Conservation (phyloP, 2,329 filamentous ascomycete species). For the Pyrenochaeta sp. region DNA sequence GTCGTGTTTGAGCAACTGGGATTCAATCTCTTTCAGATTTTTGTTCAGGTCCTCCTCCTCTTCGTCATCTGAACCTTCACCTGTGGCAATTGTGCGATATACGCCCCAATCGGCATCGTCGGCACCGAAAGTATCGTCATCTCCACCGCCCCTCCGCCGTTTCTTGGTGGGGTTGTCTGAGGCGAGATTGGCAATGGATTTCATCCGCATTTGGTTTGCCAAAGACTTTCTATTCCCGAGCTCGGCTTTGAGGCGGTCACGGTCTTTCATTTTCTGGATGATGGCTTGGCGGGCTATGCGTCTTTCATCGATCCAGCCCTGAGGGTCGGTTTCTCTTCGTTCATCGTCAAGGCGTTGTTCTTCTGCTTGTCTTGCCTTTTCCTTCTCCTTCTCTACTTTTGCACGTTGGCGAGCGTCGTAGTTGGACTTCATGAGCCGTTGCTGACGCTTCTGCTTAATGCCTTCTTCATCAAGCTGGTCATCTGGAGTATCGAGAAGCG, state of each 20-base stretch:
- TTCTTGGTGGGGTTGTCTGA: slow-evolving; percentile 87
- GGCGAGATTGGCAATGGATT: slow-evolving; percentile 93
- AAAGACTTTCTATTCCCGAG: slow-evolving; percentile 96
- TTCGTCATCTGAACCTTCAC: slow-evolving; percentile 82
- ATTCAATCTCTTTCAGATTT: slow-evolving; percentile 78
- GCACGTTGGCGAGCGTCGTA: slow-evolving; percentile 92
- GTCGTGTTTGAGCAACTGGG: slow-evolving; percentile 86
- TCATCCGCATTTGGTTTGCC: slow-evolving; percentile 97
- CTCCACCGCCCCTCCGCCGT: slow-evolving; percentile 81
- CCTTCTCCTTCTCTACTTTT: slow-evolving; percentile 93
- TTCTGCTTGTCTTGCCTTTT: slow-evolving; percentile 84
- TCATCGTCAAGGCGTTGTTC: slow-evolving; percentile 85
- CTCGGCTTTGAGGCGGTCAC: slow-evolving; percentile 91
- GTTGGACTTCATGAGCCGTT: slow-evolving; percentile 92
- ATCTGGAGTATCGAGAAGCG: slow-evolving; percentile 86
- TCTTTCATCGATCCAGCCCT: slow-evolving; percentile 86
- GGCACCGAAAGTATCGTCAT: slow-evolving; percentile 95
- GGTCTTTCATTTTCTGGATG: slow-evolving; percentile 86
- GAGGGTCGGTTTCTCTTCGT: slow-evolving; percentile 81
- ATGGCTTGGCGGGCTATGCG: slow-evolving; percentile 75
- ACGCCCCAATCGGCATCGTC: slow-evolving; percentile 99
- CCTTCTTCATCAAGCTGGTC: slow-evolving; percentile 92
- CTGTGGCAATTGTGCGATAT: slow-evolving; percentile 89
- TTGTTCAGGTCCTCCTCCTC: slow-evolving; percentile 87
- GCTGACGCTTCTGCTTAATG: slow-evolving; percentile 90